These are phyloP conservation scores for Mortierella hygrophila DNA, from an alignment of 192 early-diverging fungal species.

Conservation along the genomic window DNA sequence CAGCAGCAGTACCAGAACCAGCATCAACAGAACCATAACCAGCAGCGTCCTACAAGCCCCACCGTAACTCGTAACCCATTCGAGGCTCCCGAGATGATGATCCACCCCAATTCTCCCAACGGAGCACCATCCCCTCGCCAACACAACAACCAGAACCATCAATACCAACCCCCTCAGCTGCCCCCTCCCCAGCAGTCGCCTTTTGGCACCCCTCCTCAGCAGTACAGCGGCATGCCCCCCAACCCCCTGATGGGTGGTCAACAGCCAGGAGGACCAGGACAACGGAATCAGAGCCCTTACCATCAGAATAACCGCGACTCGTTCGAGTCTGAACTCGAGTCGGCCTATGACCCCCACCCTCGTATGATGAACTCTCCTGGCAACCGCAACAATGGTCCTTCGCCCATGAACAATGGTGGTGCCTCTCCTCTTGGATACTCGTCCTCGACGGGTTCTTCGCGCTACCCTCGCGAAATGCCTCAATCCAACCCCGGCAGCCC, in stretches of 20 bases:
- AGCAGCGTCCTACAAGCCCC: slow-evolving; percentile 3
- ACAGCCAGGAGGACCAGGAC: not conserved
- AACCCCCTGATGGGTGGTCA: slow-evolving; percentile 14
- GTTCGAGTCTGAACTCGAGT: slow-evolving; percentile 39
- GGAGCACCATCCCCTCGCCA: slow-evolving; percentile 10
- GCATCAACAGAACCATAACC: slow-evolving; percentile 3
- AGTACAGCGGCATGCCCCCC: slow-evolving; percentile 1
- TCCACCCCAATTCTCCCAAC: not conserved
- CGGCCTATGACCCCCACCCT: slow-evolving; percentile 27
- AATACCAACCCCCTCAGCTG: slow-evolving; percentile 32
- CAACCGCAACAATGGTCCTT: not conserved
- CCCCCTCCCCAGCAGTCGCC: slow-evolving; percentile 2
- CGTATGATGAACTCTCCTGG: slow-evolving; percentile 3
- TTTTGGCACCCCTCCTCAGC: slow-evolving; percentile 7
- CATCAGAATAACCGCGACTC: slow-evolving; percentile 30
- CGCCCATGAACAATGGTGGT: not conserved
- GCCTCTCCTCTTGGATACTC: slow-evolving; percentile 17
- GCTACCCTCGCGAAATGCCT: slow-evolving; percentile 32
- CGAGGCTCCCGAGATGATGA: slow-evolving; percentile 9
- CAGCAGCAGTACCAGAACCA: slow-evolving; percentile 5
- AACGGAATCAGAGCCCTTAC: slow-evolving; percentile 15
- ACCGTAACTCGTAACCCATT: slow-evolving; percentile 27
- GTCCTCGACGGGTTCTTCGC: slow-evolving; percentile 2
- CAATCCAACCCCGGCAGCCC: slow-evolving; percentile 10
- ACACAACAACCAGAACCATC: not conserved